Conservation (phyloP, 2,329 filamentous ascomycete genomes). For the Eutypa lata region DNA sequence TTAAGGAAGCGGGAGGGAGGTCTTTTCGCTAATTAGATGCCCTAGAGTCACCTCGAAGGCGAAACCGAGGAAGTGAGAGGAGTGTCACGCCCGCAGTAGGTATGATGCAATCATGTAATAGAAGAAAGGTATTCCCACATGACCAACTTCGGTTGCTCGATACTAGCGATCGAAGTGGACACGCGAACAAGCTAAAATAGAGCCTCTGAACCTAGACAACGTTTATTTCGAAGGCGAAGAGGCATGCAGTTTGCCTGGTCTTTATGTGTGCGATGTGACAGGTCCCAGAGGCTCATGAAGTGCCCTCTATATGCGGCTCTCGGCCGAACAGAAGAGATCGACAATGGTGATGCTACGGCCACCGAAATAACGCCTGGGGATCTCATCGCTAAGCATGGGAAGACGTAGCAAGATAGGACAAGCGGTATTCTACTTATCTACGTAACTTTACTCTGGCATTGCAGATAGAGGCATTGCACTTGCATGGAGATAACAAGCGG, state of each 20-base stretch:
- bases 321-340: not conserved
- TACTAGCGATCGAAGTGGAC: too few relatives aligned
- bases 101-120: not conserved
- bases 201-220: too few relatives aligned
- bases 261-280: not conserved
- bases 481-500: too few relatives aligned
- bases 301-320: not conserved
- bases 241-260: not conserved
- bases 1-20: not conserved
- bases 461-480: too few relatives aligned
- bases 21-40: too few relatives aligned
- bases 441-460: too few relatives aligned
- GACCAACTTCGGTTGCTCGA: too few relatives aligned
- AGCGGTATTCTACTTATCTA: not conserved
- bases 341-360: not conserved
- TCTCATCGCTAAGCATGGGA: not conserved
- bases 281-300: not conserved
- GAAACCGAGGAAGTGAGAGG: too few relatives aligned
- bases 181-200: too few relatives aligned
- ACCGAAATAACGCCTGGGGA: not conserved
- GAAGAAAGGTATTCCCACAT: too few relatives aligned
- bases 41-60: too few relatives aligned
- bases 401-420: not conserved
- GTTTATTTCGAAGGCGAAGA: not conserved
- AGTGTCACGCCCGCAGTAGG: too few relatives aligned